Conservation (phyloP, 805 yeast genomes). For the Ogataea pilisensis region DNA sequence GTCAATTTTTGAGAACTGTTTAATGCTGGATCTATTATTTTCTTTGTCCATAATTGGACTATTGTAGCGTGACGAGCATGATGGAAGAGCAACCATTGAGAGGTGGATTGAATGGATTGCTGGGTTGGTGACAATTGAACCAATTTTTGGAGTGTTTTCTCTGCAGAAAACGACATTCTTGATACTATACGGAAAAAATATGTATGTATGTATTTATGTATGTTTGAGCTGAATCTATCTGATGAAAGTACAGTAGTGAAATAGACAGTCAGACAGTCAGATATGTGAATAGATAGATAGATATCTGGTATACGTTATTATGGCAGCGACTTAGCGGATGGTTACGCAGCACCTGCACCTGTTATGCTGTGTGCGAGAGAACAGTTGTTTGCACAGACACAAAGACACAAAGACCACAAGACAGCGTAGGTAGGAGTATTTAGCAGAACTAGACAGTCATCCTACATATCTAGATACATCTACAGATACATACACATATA, state of each 20-base stretch:
- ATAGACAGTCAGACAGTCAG: too few species aligned
- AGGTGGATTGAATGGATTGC: constrained; percentile 67
- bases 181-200: neutral
- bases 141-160: constrained; percentile 45
- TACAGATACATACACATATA: too few species aligned
- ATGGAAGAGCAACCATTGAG: constrained; percentile 70
- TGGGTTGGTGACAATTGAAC: constrained; percentile 53
- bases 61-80: constrained; percentile 51
- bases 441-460: too few species aligned
- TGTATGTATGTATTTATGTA: too few species aligned
- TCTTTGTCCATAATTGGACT: constrained; percentile 48
- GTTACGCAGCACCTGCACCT: neutral
- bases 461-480: too few species aligned
- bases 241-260: too few species aligned
- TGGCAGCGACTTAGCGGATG: neutral
- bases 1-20: constrained; percentile 40
- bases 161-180: constrained; percentile 49
- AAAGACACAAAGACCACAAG: too few species aligned
- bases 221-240: too few species aligned
- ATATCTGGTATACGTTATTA: neutral
- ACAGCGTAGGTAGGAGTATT: too few species aligned
- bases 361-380: too few species aligned
- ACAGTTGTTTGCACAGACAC: too few species aligned
- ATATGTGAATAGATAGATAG: too few species aligned
- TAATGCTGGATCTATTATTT: constrained; percentile 10